A percentile compares a stretch with the other conserved stretches of the same genome.
phyloP scores from a whole-genome alignment of 805 yeast genomes.

The Sugiyamaella lignohabitans region DNA sequence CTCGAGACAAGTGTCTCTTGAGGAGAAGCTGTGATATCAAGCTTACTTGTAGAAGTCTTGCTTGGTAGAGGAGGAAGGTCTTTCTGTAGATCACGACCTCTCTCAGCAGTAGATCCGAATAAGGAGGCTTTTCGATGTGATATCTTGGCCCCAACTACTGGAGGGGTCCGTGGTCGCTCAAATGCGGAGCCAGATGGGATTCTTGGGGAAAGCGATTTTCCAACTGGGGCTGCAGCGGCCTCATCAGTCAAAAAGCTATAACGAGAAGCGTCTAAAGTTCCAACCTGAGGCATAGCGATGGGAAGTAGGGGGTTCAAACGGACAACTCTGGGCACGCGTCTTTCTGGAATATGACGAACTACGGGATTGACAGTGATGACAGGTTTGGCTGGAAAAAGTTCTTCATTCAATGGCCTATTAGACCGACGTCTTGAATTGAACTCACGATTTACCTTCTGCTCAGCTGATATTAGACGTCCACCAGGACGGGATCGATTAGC shows the following conservation, averaged over 20 bases:
- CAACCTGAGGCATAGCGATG: constrained; percentile 1
- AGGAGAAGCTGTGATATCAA: too few species aligned
- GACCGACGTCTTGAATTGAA: neutral
- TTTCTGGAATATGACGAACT: neutral
- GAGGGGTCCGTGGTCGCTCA: neutral
- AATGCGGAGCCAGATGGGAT: neutral
- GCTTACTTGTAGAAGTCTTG: too few species aligned
- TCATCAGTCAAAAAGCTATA: neutral
- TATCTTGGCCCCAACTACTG: neutral
- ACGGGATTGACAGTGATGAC: neutral
- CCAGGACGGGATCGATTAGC: neutral
- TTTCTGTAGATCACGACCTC: neutral
- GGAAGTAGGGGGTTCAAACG: neutral
- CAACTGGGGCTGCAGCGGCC: neutral
- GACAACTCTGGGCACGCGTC: neutral
- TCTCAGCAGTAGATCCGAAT: neutral
- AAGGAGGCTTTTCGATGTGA: neutral
- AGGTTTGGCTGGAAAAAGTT: neutral
- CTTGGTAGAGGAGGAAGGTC: neutral
- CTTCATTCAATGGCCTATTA: neutral
- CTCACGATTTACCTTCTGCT: neutral
- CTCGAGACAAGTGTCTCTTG: too few species aligned
- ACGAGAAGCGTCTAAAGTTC: constrained; percentile 1
- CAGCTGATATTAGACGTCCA: neutral
- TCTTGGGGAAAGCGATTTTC: neutral